Base-by-base conservation (phyloP, 129 eudicot genomes). In the Centella asiatica region DNA sequence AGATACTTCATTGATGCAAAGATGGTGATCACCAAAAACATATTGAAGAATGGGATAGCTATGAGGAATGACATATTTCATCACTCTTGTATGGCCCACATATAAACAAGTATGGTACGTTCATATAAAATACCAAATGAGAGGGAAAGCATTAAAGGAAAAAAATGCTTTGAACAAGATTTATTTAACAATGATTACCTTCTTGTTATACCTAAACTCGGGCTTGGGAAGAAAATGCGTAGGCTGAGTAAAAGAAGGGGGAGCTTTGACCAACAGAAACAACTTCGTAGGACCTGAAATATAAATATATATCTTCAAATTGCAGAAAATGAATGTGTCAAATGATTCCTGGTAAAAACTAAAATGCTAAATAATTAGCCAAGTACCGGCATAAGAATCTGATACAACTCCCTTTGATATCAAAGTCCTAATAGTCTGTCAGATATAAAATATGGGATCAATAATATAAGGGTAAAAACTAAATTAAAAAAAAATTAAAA, bases 141-240 rank as follows among this genome's bases (percentile, higher is more conserved):
- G 46, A 11, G 2, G 46, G n/a, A n/a, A 13, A 42, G 4, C n/a
- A 42, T 42, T 34, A 34, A 3, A 19, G 46, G 22, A 6, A 57
- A 57, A 12, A n/a, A n/a, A n/a, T n/a, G n/a, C n/a, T n/a, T n/a
- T n/a, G n/a, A n/a, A 27, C 46, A 68, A 52, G 45, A 15, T 50
- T 24, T 50, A 11, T 23, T 28, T 27, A 18, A 31, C 34, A 66
- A 29, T 56, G 3, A 4, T 70, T 77, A 82, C 89, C 95, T 82
- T 86, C 70, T 77, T 86, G 64, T 69, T 62, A 68, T 72, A 81
- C 54, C 79, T 80, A 49, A 84, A 82, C 65, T 87, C 99, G 22
- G 95, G 94, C 76, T 92, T 92, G 57, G 96, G 96, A 57, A 92
- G 96, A 73, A 87, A 84, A 77, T 87, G 96, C 76, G 70, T 57